Conservation (phyloP, 768 basidiomycete species). For the Suillus placidus region DNA sequence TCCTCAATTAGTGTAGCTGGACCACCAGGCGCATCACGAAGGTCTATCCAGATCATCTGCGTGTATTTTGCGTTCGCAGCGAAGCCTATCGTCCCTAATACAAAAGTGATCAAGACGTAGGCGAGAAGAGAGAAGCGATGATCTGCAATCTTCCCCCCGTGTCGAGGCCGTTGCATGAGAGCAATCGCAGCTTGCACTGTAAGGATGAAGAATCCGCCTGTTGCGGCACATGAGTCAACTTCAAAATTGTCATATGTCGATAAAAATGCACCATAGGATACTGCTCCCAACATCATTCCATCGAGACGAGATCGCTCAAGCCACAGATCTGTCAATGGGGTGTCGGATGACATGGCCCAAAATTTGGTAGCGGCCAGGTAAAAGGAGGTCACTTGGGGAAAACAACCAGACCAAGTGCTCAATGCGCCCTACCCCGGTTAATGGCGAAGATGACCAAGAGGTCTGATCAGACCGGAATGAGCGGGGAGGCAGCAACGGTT, state of each 20-base stretch:
- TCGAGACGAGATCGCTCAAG: constrained; percentile 5
- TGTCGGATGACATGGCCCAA: not conserved
- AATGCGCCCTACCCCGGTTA: not conserved
- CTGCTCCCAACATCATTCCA: constrained; percentile 13
- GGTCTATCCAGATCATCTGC: constrained; percentile 36
- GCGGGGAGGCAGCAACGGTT: not conserved
- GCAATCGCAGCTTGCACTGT: constrained; percentile 20
- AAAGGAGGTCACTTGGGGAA: not conserved
- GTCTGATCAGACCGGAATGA: not conserved
- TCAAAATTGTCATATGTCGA: not conserved
- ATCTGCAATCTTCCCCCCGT: constrained; percentile 1
- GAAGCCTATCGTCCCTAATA: constrained; percentile 31
- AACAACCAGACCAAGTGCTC: not conserved
- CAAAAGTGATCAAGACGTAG: constrained; percentile 30
- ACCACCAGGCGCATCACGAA: constrained; percentile 22
- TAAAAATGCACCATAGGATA: constrained; percentile 12
- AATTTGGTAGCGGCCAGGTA: not conserved
- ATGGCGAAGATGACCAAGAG: not conserved
- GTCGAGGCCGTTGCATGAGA: constrained; percentile 12
- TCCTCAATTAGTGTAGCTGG: constrained; percentile 18
- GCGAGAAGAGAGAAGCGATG: constrained; percentile 16
- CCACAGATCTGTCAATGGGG: not conserved
- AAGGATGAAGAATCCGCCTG: constrained; percentile 28
- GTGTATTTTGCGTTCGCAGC: constrained; percentile 31
- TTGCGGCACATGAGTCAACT: not conserved